Conservation (phyloP, 352 stramenopile genomes). For the Phytophthora palmivora region DNA sequence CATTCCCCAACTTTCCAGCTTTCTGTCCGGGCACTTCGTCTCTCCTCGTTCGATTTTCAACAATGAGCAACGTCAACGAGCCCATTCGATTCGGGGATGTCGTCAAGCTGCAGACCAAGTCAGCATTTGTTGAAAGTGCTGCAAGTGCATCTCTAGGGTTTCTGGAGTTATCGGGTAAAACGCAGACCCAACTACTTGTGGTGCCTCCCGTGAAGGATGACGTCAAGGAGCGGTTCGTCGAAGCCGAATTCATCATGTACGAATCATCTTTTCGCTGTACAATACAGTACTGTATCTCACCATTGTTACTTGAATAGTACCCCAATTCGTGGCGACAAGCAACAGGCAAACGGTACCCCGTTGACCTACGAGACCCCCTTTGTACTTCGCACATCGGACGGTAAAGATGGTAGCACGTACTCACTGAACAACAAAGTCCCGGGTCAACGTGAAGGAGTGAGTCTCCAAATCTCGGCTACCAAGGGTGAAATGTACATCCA, state of each 20-base stretch:
- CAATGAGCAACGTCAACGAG: constrained; percentile 35
- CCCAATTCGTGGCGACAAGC: constrained; percentile 60
- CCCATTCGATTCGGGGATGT: constrained; percentile 64
- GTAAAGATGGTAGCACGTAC: constrained; percentile 56
- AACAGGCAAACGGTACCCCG: constrained; percentile 45
- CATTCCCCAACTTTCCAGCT: constrained; percentile 43
- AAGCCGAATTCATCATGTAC: constrained; percentile 80
- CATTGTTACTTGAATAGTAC: constrained; percentile 25
- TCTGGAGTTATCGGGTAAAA: constrained; percentile 52
- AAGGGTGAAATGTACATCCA: constrained; percentile 82
- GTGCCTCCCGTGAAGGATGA: constrained; percentile 60
- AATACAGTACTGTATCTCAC: constrained; percentile 6
- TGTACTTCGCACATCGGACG: constrained; percentile 67
- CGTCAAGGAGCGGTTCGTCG: constrained; percentile 41
- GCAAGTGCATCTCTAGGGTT: constrained; percentile 48
- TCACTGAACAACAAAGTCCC: constrained; percentile 84
- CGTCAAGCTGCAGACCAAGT: constrained; percentile 53
- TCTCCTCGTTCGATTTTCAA: constrained; percentile 9
- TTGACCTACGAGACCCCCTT: constrained; percentile 77
- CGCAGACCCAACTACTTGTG: constrained; percentile 53
- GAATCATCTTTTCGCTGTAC: constrained; percentile 13
- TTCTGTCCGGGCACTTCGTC: constrained; percentile 10
- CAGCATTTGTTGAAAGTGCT: constrained; percentile 37
- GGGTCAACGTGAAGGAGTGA: constrained; percentile 57
- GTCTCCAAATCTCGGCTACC: constrained; percentile 50